Base-by-base conservation (phyloP, 805 yeast species). In the Lipomyces starkeyi region DNA sequence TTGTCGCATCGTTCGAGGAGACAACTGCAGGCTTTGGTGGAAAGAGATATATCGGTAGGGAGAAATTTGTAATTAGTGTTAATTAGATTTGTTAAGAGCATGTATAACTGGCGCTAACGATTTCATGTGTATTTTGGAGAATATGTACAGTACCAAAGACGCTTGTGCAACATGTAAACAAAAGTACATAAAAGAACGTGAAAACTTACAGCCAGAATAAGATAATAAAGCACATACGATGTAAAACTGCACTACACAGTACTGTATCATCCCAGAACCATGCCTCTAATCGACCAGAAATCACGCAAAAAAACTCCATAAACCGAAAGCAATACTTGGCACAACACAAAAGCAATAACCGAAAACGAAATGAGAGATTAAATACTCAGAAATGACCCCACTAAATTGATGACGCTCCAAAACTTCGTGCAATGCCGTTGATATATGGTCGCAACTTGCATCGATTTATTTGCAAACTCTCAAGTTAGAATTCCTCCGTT, bases 1-100 rank as follows among this genome's bases (percentile, higher is more conserved):
- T 97, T 89, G 91, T 93, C 0, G 84, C 85, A 0, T 77, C 87
- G 14, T 81, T 87, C 70, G 90, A 88, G 64, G 85, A 83, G 65
- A 53, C 74, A 37, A 64, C 65, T 14, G 66, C 64, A 20, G 75
- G 25, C 6, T 68, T 66, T 3, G 63, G n/a, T 9, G 72, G 72
- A n/a, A 55, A 29, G 25, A 35, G 66, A 34, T 66, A 62, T 52
- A 40, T 68, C 6, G 65, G 67, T 4, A 61, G 72, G 49, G 72
- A 69, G 1, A 69, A 69, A 37, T 29, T 69, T 17, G 63, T 69
- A 8, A 32, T 68, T 9, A 69, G 66, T 40, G 64, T 63, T 27
- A 54, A 61, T 35, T 65, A 62, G 43, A 55, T 22, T 29, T 6
- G 17, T 25, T 37, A 17, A 37, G 27, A 14, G 8, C 22, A 29